Evolutionary conservation across 345 rosid genomes (phyloP).

Genomic region (Odontarrhena argentea): DNA sequence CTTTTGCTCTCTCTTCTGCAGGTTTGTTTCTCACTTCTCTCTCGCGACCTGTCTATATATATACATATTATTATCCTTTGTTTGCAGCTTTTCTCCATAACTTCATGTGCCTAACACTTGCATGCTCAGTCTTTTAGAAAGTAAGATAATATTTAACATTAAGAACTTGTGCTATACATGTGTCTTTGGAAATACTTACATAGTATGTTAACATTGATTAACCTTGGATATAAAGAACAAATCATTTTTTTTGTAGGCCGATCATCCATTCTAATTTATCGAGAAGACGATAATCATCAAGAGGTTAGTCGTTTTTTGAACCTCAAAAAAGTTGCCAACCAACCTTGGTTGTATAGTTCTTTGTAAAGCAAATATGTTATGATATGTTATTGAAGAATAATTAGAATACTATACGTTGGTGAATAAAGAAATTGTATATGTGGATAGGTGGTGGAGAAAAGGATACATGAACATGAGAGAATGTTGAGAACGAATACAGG

Average conservation of each 20-base stretch:
- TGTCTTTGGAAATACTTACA: conserved; percentile 18
- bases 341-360: conserved; percentile 1
- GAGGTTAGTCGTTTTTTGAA: conserved; percentile 43
- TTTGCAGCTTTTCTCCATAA: conserved; percentile 37
- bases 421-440: neutral
- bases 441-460: conserved; percentile 33
- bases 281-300: conserved; percentile 34
- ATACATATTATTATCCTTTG: conserved; percentile 6
- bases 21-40: conserved; percentile 38
- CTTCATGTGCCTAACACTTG: conserved; percentile 35
- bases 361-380: neutral
- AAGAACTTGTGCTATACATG: conserved; percentile 14
- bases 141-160: conserved; percentile 14
- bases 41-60: neutral
- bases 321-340: neutral
- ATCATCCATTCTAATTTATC: conserved; percentile 39
- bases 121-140: conserved; percentile 29
- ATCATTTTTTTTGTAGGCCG: conserved; percentile 46
- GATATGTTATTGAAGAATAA: conserved; percentile 1
- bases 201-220: conserved; percentile 4
- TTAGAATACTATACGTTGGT: conserved; percentile 4
- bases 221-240: conserved; percentile 13
- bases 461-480: conserved; percentile 69
- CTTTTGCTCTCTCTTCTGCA: conserved; percentile 50
- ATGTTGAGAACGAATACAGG: conserved; percentile 55